These are phyloP conservation scores for Alopecurus myosuroides DNA, from an alignment of 176 grass and related monocot species.

Conservation along the genomic window DNA sequence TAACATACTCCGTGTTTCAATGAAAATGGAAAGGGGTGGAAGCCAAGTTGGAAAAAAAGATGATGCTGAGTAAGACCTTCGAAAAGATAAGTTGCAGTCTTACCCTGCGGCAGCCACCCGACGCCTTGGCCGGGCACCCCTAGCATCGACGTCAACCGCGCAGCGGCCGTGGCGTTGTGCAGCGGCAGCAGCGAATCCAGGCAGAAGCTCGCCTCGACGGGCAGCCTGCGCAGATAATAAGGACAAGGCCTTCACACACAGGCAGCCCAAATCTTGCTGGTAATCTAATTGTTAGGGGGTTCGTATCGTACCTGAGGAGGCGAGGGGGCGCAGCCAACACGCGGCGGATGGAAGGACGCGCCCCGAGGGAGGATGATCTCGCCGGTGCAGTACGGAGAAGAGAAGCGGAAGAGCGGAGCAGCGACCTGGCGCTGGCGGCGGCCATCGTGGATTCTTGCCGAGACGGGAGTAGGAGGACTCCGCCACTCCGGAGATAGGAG, in stretches of 20 bases:
- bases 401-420: constrained; percentile 35
- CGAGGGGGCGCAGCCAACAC: constrained; percentile 30
- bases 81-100: background rate
- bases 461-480: background rate
- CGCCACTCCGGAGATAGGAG: too few species aligned
- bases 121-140: constrained; percentile 37
- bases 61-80: too few species aligned
- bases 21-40: too few species aligned
- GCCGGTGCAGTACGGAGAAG: constrained; percentile 20
- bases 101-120: constrained; percentile 64
- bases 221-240: constrained; percentile 35
- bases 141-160: constrained; percentile 73
- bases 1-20: too few species aligned
- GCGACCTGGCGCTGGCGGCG: constrained; percentile 38
- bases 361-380: constrained; percentile 1
- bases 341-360: constrained; percentile 16
- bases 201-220: constrained; percentile 54
- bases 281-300: background rate
- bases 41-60: too few species aligned
- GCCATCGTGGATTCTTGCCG: constrained; percentile 10
- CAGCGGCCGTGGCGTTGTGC: constrained; percentile 59
- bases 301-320: constrained; percentile 40
- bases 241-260: background rate
- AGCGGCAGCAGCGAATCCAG: constrained; percentile 67
- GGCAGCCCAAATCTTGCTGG: background rate